Evolutionary conservation across 257 asterid species (phyloP).

Genomic region (Buddleja alternifolia): DNA sequence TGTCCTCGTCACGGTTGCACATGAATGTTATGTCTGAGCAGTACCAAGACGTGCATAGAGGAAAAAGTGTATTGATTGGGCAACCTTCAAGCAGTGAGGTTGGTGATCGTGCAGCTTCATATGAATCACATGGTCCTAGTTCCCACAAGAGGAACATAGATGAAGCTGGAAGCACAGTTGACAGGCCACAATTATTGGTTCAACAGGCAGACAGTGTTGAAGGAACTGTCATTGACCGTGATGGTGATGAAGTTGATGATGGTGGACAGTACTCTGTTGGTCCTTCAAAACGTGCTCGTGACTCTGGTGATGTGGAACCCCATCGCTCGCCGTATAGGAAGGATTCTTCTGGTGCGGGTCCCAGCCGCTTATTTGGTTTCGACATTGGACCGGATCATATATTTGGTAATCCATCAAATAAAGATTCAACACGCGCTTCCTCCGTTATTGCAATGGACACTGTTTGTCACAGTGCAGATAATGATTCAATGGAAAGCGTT

Average conservation of each 20-base stretch:
- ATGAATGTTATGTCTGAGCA: conserved; percentile 54
- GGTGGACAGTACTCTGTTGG: conserved; percentile 81
- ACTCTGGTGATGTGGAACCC: conserved; percentile 48
- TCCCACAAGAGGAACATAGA: conserved; percentile 88
- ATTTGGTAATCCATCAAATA: conserved; percentile 60
- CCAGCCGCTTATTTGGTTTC: conserved; percentile 76
- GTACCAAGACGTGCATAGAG: conserved; percentile 54
- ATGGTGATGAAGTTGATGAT: conserved; percentile 94
- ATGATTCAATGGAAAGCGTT: conserved; percentile 97
- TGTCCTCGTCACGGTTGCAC: conserved; percentile 68
- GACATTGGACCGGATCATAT: conserved; percentile 62
- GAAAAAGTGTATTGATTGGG: conserved; percentile 62
- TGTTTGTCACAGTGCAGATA: conserved; percentile 61
- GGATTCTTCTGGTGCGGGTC: conserved; percentile 85
- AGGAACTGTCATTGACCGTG: conserved; percentile 98
- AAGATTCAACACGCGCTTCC: conserved; percentile 79
- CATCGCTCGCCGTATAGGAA: conserved; percentile 49
- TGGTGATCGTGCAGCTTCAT: conserved; percentile 96
- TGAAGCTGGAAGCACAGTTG: conserved; percentile 99
- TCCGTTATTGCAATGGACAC: conserved; percentile 99
- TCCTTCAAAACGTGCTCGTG: conserved; percentile 88
- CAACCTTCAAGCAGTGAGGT: conserved; percentile 96
- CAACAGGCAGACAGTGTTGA: conserved; percentile 95
- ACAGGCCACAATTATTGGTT: conserved; percentile 64
- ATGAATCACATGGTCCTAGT: conserved; percentile 96